Evolutionary conservation across 2,329 filamentous ascomycete species (phyloP), one percentile per base, ranked within the genome.

Genomic region (Acephala macrosclerotiorum): DNA sequence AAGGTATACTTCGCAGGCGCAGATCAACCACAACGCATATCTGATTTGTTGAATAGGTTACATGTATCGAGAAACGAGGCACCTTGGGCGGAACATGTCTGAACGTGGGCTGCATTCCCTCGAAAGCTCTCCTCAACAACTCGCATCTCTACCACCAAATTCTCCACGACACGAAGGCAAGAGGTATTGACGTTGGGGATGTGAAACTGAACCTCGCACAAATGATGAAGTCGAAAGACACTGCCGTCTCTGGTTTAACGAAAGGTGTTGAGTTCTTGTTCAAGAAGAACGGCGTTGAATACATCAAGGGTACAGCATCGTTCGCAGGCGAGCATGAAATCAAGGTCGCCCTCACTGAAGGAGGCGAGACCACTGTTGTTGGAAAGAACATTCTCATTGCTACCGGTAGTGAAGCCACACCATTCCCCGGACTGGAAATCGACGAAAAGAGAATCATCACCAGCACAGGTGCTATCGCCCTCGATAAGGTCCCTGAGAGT

Each of bases 231-330:
- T 94, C 96, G 66, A 99, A 99, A 85, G 95, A 99, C 60, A 91
- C 89, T 40, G 96, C 96, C 60, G 96, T 99, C 69, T 81, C 84
- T 47, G 89, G 94, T 58, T 84, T 99, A 72, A 99, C 96, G 72
- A 98, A 98, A 86, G 96, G 96, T 79, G 92, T 99, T 72, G 96
- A 99, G 82, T 99, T 95, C 79, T 85, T 99, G 70, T 91, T 99
- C 83, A 98, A 98, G 90, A 98, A 99, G 88, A 99, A 99, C 84
- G 93, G 93, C 70, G 96, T 97, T 72, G 94, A 98, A 79, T 99
- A 98, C 82, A 87, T 98, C 83, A 97, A 97, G 85, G 96, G 96
- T 74, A 89, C 93, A 60, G 95, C 91, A 73, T 86, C 92, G 56
- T 97, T 98, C 78, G 86, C 90, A 75, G 92, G 92, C 79, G 92